Percentiles rank a stretch among this genome's conserved stretches.
phyloP scores from a whole-genome alignment of 169 alveolate species.

The Plasmodium cynomolgi region DNA sequence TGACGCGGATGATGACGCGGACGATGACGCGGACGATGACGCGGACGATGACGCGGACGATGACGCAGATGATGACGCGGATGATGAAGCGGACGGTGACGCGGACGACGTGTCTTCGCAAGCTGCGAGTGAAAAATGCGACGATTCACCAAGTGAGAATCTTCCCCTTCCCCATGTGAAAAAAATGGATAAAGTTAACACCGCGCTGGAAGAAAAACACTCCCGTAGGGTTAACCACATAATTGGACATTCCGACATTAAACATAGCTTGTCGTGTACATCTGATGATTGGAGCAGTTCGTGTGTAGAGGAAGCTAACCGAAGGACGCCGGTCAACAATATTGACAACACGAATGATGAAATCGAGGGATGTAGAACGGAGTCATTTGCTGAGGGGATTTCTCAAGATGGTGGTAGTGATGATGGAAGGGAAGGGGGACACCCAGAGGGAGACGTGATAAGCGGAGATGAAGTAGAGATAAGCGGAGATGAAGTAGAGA shows the following conservation, averaged over 20 bases:
- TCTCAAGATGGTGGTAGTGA: neutral
- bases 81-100: neutral
- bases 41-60: too few relatives aligned
- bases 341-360: neutral
- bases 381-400: neutral
- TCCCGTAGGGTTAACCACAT: neutral
- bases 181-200: neutral
- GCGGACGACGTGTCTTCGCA: neutral
- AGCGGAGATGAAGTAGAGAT: neutral
- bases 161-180: neutral
- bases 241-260: neutral
- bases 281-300: neutral
- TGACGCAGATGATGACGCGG: neutral
- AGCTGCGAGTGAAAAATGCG: neutral
- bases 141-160: neutral
- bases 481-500: too few relatives aligned
- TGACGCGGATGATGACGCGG: neutral
- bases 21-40: too few relatives aligned
- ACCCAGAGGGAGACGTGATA: neutral
- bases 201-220: neutral
- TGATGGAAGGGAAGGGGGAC: neutral
- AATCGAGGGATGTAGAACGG: neutral
- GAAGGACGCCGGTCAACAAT: neutral
- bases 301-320: neutral
- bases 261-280: neutral